These are phyloP conservation scores for Curvularia hawaiiensis DNA, from an alignment of 2,329 filamentous ascomycete genomes.

Conservation along the genomic window DNA sequence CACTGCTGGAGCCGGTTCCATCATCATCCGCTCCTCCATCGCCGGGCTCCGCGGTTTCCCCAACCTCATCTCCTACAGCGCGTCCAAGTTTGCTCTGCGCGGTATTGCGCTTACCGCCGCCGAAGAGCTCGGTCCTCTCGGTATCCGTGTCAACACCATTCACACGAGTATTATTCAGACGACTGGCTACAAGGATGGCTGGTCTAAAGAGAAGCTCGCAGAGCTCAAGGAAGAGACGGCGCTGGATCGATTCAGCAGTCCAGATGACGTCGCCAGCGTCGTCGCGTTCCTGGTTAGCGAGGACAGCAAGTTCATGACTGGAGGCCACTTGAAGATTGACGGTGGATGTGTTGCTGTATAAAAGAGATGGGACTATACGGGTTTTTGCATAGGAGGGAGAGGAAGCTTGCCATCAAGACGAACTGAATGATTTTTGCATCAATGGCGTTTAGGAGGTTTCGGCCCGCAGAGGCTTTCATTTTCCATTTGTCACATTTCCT, in stretches of 20 bases:
- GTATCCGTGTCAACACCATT: conserved; percentile 50
- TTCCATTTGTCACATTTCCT: not conserved
- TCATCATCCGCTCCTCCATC: conserved; percentile 48
- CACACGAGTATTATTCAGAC: conserved; percentile 49
- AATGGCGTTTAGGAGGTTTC: conserved; percentile 24
- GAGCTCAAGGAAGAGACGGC: conserved; percentile 42
- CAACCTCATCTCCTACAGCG: conserved; percentile 45
- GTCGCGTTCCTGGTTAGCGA: conserved; percentile 48
- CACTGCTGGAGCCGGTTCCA: conserved; percentile 43
- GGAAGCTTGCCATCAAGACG: not conserved
- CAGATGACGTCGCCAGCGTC: conserved; percentile 47
- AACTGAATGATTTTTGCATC: conserved; percentile 22
- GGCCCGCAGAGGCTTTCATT: conserved; percentile 4
- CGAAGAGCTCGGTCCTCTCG: conserved; percentile 44
- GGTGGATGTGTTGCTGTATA: conserved; percentile 41
- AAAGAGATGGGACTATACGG: not conserved
- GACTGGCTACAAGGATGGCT: conserved; percentile 43
- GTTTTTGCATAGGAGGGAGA: not conserved
- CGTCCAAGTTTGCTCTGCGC: conserved; percentile 46
- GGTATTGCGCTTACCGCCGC: conserved; percentile 49
- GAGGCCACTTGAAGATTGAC: conserved; percentile 43
- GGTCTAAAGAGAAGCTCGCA: conserved; percentile 43
- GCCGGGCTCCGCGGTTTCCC: conserved; percentile 48
- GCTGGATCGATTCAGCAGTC: conserved; percentile 44
- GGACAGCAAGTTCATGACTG: conserved; percentile 49